Percentiles rank a stretch among this genome's conserved stretches.
Evolutionary conservation across 176 grass and related monocot genomes (phyloP).

Genomic region (Thalia dealbata): DNA sequence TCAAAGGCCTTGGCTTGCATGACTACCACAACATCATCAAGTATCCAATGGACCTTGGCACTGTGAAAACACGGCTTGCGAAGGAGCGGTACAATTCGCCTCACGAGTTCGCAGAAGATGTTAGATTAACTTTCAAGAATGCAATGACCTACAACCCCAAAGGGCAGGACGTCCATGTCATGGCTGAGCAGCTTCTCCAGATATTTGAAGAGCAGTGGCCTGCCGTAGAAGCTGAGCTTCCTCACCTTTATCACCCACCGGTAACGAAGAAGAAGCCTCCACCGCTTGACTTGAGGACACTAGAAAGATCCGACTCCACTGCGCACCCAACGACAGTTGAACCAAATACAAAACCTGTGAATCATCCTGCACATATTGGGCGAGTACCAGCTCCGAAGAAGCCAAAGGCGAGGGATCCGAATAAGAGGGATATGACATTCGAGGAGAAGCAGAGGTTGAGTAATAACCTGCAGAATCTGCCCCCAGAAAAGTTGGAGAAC

Average conservation of each 20-base stretch:
- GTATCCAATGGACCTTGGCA: slow-evolving; percentile 28
- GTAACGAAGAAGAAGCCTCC: slow-evolving; percentile 29
- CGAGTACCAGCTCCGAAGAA: slow-evolving; percentile 65
- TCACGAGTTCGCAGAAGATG: slow-evolving; percentile 22
- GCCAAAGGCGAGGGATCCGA: slow-evolving; percentile 75
- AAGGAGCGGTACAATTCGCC: slow-evolving; percentile 11
- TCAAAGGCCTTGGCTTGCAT: slow-evolving; percentile 6
- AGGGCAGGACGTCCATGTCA: slow-evolving; percentile 10
- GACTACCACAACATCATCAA: slow-evolving; percentile 19
- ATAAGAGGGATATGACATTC: slow-evolving; percentile 96
- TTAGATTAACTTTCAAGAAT: slow-evolving; percentile 18
- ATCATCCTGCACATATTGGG: slow-evolving; percentile 5
- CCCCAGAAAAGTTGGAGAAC: slow-evolving; percentile 55
- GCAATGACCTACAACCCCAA: slow-evolving; percentile 18
- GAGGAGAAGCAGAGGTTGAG: slow-evolving; percentile 21
- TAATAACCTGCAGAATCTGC: neutral
- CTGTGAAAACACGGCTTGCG: slow-evolving; percentile 19
- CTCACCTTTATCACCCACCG: neutral
- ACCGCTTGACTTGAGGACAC: slow-evolving; percentile 33
- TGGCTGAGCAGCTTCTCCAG: slow-evolving; percentile 19
- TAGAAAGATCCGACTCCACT: slow-evolving; percentile 65
- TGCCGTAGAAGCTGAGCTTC: slow-evolving; percentile 11
- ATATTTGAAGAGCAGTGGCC: slow-evolving; percentile 20
- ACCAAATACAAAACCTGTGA: slow-evolving; percentile 30
- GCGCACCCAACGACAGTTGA: slow-evolving; percentile 28